Evolutionary conservation across 83 land plant species (phyloP).

Genomic region (Isoetes engelmannii): DNA sequence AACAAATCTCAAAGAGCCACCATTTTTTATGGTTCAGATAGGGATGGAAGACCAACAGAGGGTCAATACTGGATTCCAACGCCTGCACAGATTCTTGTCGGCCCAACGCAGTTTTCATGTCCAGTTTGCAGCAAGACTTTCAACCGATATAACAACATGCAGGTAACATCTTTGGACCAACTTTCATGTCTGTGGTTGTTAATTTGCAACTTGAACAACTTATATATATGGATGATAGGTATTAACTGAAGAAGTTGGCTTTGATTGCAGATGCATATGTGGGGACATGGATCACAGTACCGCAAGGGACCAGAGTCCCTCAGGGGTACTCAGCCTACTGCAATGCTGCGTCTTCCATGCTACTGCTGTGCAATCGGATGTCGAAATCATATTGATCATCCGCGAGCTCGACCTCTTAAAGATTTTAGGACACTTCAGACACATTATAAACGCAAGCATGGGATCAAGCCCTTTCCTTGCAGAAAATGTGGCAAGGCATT

Average conservation of each 20-base stretch:
- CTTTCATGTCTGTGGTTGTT: too few species aligned
- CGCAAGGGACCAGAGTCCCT: constrained; percentile 78
- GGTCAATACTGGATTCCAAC: constrained; percentile 78
- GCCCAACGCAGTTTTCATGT: constrained; percentile 76
- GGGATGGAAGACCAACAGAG: constrained; percentile 22
- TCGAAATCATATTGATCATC: constrained; percentile 69
- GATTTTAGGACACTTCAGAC: constrained; percentile 82
- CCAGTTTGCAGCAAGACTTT: constrained; percentile 68
- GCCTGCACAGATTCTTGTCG: constrained; percentile 67
- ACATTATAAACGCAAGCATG: constrained; percentile 83
- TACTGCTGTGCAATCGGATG: constrained; percentile 80
- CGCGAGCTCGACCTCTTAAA: constrained; percentile 63
- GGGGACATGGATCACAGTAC: constrained; percentile 93
- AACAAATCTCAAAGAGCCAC: too few species aligned
- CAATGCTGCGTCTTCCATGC: constrained; percentile 79
- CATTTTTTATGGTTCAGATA: too few species aligned
- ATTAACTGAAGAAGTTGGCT: constrained; percentile 14
- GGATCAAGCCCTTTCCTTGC: constrained; percentile 68
- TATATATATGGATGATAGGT: constrained; percentile 22
- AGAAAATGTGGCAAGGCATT: constrained; percentile 65
- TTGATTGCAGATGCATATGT: constrained; percentile 70
- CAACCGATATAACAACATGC: constrained; percentile 80
- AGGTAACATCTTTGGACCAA: constrained; percentile 29
- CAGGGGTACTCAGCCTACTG: constrained; percentile 73
- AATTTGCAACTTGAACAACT: not conserved